Percentiles rank a stretch among this genome's conserved stretches.
phyloP scores from a whole-genome alignment of 768 basidiomycete species.

The Trametes villosa region DNA sequence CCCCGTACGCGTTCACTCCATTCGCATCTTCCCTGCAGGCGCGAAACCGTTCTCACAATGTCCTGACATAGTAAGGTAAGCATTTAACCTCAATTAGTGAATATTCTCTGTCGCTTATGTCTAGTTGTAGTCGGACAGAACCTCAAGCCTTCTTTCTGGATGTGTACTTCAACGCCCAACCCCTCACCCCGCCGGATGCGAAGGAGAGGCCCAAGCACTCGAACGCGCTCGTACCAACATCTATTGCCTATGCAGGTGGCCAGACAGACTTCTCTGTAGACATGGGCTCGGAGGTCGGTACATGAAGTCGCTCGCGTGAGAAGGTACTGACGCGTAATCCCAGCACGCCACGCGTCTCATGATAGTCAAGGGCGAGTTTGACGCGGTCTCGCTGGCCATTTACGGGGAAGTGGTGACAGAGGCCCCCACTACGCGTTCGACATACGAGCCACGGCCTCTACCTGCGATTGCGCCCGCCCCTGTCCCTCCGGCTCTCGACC shows the following conservation, averaged over 20 bases:
- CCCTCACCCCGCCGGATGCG: conserved; percentile 46
- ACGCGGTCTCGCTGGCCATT: conserved; percentile 64
- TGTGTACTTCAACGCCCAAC: conserved; percentile 74
- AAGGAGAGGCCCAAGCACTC: conserved; percentile 66
- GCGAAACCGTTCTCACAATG: conserved; percentile 62
- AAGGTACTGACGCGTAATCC: conserved; percentile 3
- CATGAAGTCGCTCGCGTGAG: background rate
- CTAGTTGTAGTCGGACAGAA: conserved; percentile 58
- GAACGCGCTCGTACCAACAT: conserved; percentile 74
- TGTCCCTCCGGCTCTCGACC: conserved; percentile 60
- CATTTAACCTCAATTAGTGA: background rate
- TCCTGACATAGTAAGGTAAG: conserved; percentile 51
- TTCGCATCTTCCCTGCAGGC: conserved; percentile 73
- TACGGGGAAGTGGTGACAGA: conserved; percentile 61
- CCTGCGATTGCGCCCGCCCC: conserved; percentile 40
- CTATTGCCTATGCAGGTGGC: conserved; percentile 73
- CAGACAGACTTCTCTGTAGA: conserved; percentile 67
- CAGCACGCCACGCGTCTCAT: conserved; percentile 79
- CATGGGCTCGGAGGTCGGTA: conserved; percentile 68
- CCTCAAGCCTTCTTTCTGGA: conserved; percentile 77
- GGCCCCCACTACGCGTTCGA: conserved; percentile 35
- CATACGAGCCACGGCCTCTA: conserved; percentile 49
- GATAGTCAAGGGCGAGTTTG: conserved; percentile 79
- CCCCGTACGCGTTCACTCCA: conserved; percentile 67
- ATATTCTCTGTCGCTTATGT: conserved; percentile 13